A percentile compares a stretch with the other conserved stretches of the same genome.
These are phyloP conservation scores for Rhodocollybia butyracea DNA, from an alignment of 768 basidiomycete genomes.

Conservation along the genomic window DNA sequence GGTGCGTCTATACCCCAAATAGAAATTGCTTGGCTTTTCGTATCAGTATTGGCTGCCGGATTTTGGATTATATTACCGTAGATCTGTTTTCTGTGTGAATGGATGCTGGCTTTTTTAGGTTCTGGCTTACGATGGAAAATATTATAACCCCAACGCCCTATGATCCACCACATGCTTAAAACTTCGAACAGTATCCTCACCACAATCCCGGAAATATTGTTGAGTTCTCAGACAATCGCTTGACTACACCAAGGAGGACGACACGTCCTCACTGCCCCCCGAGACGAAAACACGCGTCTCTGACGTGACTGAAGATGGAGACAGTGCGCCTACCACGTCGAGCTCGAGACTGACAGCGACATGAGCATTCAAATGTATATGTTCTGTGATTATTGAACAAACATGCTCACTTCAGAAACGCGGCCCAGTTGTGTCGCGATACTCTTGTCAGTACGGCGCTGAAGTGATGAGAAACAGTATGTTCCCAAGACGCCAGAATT, in stretches of 20 bases:
- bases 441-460: neutral
- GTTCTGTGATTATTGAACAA: too few relatives aligned
- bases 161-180: too few relatives aligned
- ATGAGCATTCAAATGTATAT: neutral
- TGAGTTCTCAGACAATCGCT: conserved; percentile 8
- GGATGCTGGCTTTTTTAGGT: too few relatives aligned
- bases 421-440: too few relatives aligned
- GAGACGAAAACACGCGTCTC: conserved; percentile 29
- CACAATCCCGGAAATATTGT: conserved; percentile 11
- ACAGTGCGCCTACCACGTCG: neutral
- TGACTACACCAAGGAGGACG: conserved; percentile 15
- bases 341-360: neutral
- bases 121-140: too few relatives aligned
- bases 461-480: neutral
- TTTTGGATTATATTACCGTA: neutral
- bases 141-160: too few relatives aligned
- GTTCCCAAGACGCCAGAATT: neutral
- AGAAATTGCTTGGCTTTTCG: neutral
- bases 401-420: too few relatives aligned
- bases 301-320: conserved; percentile 16
- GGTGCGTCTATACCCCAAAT: neutral
- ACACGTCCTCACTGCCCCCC: conserved; percentile 15
- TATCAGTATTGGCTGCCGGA: neutral
- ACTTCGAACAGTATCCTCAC: neutral
- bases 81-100: neutral